Conservation (phyloP, 2,329 filamentous ascomycete species). For the Ceratocystis cubensis region DNA sequence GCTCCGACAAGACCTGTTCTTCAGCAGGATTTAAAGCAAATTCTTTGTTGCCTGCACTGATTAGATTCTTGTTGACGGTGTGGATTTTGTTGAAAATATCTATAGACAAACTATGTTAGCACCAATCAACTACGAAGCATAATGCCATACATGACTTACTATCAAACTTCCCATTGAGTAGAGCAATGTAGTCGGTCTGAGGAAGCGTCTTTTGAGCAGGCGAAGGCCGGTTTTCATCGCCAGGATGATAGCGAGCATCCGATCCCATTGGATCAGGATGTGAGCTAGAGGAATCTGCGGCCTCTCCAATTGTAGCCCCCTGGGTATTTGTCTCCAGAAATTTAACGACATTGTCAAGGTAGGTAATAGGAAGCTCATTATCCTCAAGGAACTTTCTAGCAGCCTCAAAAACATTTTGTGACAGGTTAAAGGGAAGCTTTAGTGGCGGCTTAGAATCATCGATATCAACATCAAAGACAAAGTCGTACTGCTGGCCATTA, state of each 20-base stretch:
- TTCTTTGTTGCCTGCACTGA: conserved; percentile 59
- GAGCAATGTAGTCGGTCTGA: conserved; percentile 65
- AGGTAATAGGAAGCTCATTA: conserved; percentile 76
- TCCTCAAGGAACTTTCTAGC: conserved; percentile 82
- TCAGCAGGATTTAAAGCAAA: conserved; percentile 62
- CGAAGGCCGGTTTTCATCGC: conserved; percentile 37
- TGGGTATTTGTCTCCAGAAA: conserved; percentile 87
- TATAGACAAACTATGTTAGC: conserved; percentile 28
- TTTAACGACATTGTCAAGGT: conserved; percentile 81
- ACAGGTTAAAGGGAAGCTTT: conserved; percentile 87
- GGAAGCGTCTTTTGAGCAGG: conserved; percentile 49
- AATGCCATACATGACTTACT: conserved; percentile 28
- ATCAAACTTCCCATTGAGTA: conserved; percentile 52
- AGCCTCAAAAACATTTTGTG: conserved; percentile 82
- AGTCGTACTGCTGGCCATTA: conserved; percentile 82
- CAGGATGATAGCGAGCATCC: conserved; percentile 67
- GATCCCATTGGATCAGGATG: conserved; percentile 64
- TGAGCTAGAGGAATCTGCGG: conserved; percentile 25
- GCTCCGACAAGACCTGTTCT: conserved; percentile 45
- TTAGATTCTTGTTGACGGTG: conserved; percentile 60
- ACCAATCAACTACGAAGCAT: neutral
- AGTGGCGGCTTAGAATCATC: conserved; percentile 86
- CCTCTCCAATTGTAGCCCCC: conserved; percentile 65
- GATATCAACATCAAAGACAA: conserved; percentile 92
- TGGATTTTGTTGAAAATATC: conserved; percentile 65